Conservation (phyloP, 805 yeast genomes). For the Osmozyma mogii region DNA sequence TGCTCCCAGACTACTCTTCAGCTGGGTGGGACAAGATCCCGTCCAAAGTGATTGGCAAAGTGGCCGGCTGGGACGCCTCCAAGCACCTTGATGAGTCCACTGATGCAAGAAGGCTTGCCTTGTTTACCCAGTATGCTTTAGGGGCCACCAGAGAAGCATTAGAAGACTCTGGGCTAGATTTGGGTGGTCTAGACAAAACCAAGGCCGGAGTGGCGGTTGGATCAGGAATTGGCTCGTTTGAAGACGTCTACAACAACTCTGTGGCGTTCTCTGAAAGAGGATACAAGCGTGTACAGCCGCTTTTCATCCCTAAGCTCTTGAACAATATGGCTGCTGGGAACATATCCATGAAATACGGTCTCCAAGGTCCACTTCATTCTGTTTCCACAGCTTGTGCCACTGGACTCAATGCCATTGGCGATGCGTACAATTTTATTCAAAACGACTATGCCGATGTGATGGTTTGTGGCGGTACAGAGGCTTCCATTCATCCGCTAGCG, state of each 20-base stretch:
- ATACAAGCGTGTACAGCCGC: conserved; percentile 70
- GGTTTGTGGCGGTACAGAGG: conserved; percentile 93
- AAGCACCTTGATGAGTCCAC: conserved; percentile 39
- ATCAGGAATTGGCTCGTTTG: conserved; percentile 85
- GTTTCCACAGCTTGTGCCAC: conserved; percentile 97
- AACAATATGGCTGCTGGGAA: conserved; percentile 95
- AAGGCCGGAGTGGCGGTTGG: conserved; percentile 78
- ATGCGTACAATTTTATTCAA: conserved; percentile 73
- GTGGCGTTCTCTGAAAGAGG: conserved; percentile 37
- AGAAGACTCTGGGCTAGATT: conserved; percentile 43
- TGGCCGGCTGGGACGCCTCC: conserved; percentile 53
- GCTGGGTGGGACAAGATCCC: conserved; percentile 51
- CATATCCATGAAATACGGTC: conserved; percentile 67
- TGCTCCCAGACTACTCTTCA: conserved; percentile 32
- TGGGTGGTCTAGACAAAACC: conserved; percentile 35
- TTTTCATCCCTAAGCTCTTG: conserved; percentile 75
- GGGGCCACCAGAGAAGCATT: conserved; percentile 76
- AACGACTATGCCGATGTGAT: conserved; percentile 79
- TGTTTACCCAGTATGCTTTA: conserved; percentile 70
- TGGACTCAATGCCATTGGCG: conserved; percentile 90
- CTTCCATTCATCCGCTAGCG: conserved; percentile 77
- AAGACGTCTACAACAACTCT: conserved; percentile 60
- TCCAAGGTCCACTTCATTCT: conserved; percentile 81
- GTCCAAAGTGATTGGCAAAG: conserved; percentile 65
- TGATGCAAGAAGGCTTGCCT: conserved; percentile 57